Base-by-base conservation (phyloP, 2,329 filamentous ascomycete genomes). In the Trichophyton equinum region DNA sequence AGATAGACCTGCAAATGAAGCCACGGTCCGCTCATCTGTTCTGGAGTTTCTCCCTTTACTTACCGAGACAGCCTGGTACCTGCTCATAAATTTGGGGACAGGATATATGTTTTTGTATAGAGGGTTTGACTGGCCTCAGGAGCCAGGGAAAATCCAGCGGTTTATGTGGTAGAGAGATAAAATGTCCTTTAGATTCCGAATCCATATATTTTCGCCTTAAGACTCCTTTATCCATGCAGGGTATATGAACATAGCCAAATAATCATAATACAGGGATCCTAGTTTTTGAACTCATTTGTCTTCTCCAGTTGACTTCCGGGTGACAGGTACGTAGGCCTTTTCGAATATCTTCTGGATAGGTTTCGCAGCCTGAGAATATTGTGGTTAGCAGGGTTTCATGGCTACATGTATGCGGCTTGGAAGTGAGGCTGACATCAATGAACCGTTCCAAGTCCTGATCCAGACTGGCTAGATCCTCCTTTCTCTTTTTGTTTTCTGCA, bases 371-470 rank as follows among this genome's bases (percentile, higher is more conserved):
- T 91, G 65, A 25, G 62, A 11, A 42, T 62, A 59, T 11, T 40
- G 51, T 8, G 53, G 51, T 55, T 20, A 55, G 51, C n/a, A 36
- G 30, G n/a, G 40, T 20, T 27, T 1, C n/a, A 20, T 13, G 25
- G 20, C 15, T 18, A 13, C 11, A 27, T 6, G 18, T 13, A 11
- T 38, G 11, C 9, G 7, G 25, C 15, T 9, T 9, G 20, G 27
- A 11, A 55, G n/a, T 36, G 11, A 27, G 33, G 18, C 86, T 70
- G 70, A 89, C 88, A 74, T 95, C 90, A 68, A 96, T 92, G 70
- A 96, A 96, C 69, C 89, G 91, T 76, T 97, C 94, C 61, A 97
- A 78, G 73, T 96, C 90, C 69, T 88, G 87, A 68, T 99, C 94
- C 63, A 99, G 77, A 69, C 88, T 96, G 20, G 88, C 91, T 57